Evolutionary conservation across 192 early-diverging fungal genomes (phyloP).

Genomic region (Coemansia sp.): DNA sequence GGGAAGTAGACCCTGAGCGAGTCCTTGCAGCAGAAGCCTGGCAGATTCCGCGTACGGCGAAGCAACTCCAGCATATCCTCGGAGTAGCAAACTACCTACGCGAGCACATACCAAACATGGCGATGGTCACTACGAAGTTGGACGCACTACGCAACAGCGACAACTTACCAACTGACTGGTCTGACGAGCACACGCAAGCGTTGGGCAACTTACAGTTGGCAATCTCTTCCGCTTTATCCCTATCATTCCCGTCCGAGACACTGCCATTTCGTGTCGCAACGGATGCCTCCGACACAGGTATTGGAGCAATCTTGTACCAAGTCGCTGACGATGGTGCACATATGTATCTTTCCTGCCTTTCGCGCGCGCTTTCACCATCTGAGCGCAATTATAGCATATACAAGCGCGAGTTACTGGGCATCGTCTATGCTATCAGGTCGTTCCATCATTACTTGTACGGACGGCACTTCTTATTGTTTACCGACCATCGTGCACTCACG

Average conservation of each 20-base stretch:
- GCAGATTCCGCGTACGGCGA: background rate
- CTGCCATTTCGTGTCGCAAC: background rate
- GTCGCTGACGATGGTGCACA: background rate
- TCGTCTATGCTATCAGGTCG: background rate
- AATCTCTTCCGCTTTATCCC: background rate
- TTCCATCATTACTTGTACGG: slow-evolving; percentile 43
- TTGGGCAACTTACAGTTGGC: too few relatives aligned
- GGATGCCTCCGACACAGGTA: background rate
- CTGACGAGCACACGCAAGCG: too few relatives aligned
- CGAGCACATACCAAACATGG: too few relatives aligned
- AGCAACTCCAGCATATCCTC: too few relatives aligned
- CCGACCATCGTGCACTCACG: slow-evolving; percentile 33
- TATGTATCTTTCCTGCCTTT: background rate
- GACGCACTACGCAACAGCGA: too few relatives aligned
- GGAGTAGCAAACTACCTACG: too few relatives aligned
- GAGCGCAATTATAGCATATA: background rate
- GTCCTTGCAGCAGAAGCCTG: background rate
- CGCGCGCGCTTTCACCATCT: too few relatives aligned
- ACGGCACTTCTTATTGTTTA: slow-evolving; percentile 28
- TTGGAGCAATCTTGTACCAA: background rate
- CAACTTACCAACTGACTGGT: too few relatives aligned
- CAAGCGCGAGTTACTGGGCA: background rate
- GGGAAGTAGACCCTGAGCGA: too few relatives aligned
- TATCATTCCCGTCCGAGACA: background rate
- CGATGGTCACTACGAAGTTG: too few relatives aligned